Conservation (phyloP, 352 stramenopile species). For the Lagenidium giganteum region DNA sequence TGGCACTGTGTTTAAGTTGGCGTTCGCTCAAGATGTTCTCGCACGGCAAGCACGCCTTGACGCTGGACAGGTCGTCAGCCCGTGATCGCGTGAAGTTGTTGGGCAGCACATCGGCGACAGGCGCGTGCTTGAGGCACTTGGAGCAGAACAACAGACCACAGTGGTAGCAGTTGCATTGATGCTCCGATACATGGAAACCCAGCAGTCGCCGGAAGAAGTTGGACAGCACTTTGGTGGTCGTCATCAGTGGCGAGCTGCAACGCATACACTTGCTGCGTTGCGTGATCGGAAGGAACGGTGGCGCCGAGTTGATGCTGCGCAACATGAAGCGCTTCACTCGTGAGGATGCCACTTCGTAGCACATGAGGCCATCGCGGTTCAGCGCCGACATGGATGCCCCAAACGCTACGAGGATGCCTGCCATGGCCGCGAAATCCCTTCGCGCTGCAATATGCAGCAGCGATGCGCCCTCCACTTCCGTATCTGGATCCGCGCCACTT, state of each 20-base stretch:
- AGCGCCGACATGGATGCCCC: constrained; percentile 54
- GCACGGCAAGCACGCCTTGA: constrained; percentile 62
- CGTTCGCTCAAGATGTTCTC: constrained; percentile 55
- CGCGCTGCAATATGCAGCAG: constrained; percentile 55
- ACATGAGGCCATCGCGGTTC: constrained; percentile 72
- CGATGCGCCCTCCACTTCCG: constrained; percentile 54
- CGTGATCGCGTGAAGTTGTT: constrained; percentile 38
- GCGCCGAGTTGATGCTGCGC: constrained; percentile 44
- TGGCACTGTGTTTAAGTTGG: constrained; percentile 41
- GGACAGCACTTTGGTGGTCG: constrained; percentile 32
- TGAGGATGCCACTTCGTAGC: constrained; percentile 63
- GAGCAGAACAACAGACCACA: constrained; percentile 73
- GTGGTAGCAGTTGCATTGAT: constrained; percentile 80
- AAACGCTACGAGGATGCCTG: constrained; percentile 53
- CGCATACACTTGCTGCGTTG: constrained; percentile 72
- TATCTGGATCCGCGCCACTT: constrained; percentile 46
- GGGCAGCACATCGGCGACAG: constrained; percentile 40
- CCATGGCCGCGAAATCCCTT: constrained; percentile 44
- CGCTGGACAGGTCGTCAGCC: constrained; percentile 42
- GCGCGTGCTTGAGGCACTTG: constrained; percentile 47
- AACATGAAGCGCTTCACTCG: constrained; percentile 68
- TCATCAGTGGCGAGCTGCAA: constrained; percentile 50
- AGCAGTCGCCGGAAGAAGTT: constrained; percentile 60
- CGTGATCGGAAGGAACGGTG: constrained; percentile 36
- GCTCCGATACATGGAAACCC: constrained; percentile 30